These are phyloP conservation scores for Heracleum sosnowskyi DNA, from an alignment of 129 eudicot genomes.

Conservation along the genomic window DNA sequence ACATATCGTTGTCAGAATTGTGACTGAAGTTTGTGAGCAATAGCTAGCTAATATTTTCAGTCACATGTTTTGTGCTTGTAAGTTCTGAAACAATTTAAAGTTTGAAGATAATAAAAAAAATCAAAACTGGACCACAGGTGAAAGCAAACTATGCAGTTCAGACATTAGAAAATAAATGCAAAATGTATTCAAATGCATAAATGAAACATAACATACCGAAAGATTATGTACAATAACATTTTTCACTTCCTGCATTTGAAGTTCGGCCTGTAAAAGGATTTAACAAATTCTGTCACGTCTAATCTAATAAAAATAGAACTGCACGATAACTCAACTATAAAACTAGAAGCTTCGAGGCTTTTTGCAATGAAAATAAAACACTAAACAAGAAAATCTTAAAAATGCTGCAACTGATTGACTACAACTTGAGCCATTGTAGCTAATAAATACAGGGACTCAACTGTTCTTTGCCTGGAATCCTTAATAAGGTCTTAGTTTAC, in stretches of 20 bases:
- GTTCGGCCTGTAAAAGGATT: slow-evolving; percentile 63
- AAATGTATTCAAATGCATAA: not conserved
- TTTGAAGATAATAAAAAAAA: not conserved
- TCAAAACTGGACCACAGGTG: not conserved
- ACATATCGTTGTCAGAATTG: not conserved
- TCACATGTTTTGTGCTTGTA: not conserved
- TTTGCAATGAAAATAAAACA: not conserved
- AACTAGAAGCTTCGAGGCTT: not conserved
- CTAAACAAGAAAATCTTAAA: not conserved
- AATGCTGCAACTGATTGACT: not conserved
- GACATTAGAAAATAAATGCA: not conserved
- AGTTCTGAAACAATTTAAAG: not conserved
- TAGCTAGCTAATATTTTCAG: not conserved
- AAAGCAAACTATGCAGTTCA: not conserved
- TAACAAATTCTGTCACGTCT: slow-evolving; percentile 2
- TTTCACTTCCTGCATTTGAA: slow-evolving; percentile 89
- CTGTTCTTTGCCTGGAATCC: not conserved
- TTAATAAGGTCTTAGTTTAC: not conserved
- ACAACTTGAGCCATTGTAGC: not conserved
- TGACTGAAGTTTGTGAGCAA: not conserved
- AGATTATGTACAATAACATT: slow-evolving; percentile 83
- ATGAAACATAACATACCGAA: slow-evolving; percentile 58
- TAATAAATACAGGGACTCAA: not conserved
- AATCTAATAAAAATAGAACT: not conserved
- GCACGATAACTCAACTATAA: not conserved